Evolutionary conservation across 2,329 filamentous ascomycete species (phyloP).

Genomic region (Aspergillus uvarum): DNA sequence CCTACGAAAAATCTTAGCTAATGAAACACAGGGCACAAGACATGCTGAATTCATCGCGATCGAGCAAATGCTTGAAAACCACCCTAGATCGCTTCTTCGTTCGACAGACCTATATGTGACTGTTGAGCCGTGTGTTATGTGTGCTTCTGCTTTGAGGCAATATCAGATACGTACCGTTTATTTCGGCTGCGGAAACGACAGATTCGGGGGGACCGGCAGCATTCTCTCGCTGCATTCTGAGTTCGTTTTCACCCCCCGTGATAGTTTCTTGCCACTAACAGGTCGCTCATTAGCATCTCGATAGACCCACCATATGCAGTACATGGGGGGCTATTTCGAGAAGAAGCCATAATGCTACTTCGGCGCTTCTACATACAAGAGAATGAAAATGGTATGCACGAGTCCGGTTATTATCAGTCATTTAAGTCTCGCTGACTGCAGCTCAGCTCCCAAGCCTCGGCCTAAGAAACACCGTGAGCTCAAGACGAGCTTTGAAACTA

Average conservation of each 20-base stretch:
- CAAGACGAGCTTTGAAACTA: constrained; percentile 56
- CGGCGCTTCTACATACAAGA: constrained; percentile 97
- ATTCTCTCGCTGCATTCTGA: constrained; percentile 83
- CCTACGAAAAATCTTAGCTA: background rate
- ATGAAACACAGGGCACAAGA: constrained; percentile 69
- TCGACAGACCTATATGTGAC: constrained; percentile 89
- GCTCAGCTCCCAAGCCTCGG: constrained; percentile 60
- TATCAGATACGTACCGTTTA: constrained; percentile 86
- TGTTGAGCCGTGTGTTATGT: constrained; percentile 99
- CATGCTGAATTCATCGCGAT: constrained; percentile 96
- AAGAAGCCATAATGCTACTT: constrained; percentile 89
- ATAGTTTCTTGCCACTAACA: constrained; percentile 11
- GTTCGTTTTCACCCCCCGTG: constrained; percentile 38
- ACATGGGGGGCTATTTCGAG: constrained; percentile 81
- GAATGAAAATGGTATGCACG: constrained; percentile 76
- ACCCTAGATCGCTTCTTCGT: constrained; percentile 67
- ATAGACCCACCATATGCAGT: constrained; percentile 79
- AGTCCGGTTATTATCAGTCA: background rate
- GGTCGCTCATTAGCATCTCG: constrained; percentile 54
- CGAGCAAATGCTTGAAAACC: constrained; percentile 60
- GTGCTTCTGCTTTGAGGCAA: constrained; percentile 86
- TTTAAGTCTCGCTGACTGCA: constrained; percentile 12
- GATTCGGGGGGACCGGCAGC: constrained; percentile 93
- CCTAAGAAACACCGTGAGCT: constrained; percentile 64
- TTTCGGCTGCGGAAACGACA: constrained; percentile 93